A percentile compares a stretch with the other conserved stretches of the same genome.
phyloP scores from a whole-genome alignment of 305 asterid species.

The Rubia balearica region DNA sequence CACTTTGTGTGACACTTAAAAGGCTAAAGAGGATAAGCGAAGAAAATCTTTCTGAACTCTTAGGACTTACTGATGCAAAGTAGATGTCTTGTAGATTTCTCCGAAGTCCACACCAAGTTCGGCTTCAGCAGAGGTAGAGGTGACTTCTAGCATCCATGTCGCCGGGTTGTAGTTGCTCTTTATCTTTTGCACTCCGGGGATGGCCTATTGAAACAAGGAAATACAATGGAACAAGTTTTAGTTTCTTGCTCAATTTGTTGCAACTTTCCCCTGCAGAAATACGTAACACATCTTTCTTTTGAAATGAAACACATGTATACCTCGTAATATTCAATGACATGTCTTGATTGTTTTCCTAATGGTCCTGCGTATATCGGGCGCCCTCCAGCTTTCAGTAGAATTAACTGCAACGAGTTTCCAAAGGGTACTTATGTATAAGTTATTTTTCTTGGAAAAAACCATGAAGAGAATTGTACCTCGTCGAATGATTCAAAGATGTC shows the following conservation, averaged over 20 bases:
- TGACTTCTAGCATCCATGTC: constrained; percentile 81
- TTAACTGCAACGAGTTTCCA: constrained; percentile 31
- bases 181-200: constrained; percentile 57
- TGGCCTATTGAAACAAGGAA: constrained; percentile 25
- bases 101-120: constrained; percentile 56
- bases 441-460: not conserved
- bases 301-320: constrained; percentile 17
- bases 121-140: constrained; percentile 60
- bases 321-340: constrained; percentile 71
- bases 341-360: constrained; percentile 51
- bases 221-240: not conserved
- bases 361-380: constrained; percentile 67
- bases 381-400: constrained; percentile 78
- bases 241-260: not conserved
- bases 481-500: constrained; percentile 83
- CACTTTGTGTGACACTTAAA: too few species aligned
- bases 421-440: not conserved
- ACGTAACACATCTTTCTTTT: not conserved
- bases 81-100: constrained; percentile 28
- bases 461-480: constrained; percentile 32
- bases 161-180: constrained; percentile 65
- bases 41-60: not conserved
- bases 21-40: too few species aligned
- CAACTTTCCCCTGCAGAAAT: not conserved
- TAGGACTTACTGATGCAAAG: constrained; percentile 22